Percentiles rank a stretch among this genome's conserved stretches.
These are phyloP conservation scores for Xerocomellus dryophilus DNA, from an alignment of 768 basidiomycete genomes.

Conservation along the genomic window DNA sequence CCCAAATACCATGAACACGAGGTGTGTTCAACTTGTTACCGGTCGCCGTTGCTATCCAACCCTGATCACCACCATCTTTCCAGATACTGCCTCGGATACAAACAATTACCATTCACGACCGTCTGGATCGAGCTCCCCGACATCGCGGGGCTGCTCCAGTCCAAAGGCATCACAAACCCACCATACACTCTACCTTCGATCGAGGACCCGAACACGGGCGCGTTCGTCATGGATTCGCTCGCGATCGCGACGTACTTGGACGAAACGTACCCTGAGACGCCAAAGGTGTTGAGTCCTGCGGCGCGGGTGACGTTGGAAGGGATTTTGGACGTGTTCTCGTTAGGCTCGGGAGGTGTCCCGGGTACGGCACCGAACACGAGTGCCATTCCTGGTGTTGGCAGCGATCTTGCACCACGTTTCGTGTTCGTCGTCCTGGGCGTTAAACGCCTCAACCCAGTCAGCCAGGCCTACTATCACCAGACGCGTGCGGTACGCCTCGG, in stretches of 20 bases:
- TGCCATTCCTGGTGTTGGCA: background rate
- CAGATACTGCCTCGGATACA: constrained; percentile 18
- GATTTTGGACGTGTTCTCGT: constrained; percentile 20
- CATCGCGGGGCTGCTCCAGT: constrained; percentile 34
- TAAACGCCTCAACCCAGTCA: constrained; percentile 31
- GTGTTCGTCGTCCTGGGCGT: constrained; percentile 24
- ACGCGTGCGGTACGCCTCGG: constrained; percentile 37
- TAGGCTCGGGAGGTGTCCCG: background rate
- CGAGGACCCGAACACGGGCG: constrained; percentile 42
- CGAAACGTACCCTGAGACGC: constrained; percentile 43
- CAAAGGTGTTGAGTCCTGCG: constrained; percentile 36
- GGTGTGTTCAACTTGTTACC: background rate
- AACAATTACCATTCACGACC: constrained; percentile 11
- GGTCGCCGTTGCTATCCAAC: too few species aligned
- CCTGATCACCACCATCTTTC: background rate
- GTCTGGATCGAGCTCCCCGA: constrained; percentile 40
- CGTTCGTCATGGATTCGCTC: constrained; percentile 40
- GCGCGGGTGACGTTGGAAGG: constrained; percentile 34
- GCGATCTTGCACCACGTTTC: constrained; percentile 3
- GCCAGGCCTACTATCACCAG: constrained; percentile 38
- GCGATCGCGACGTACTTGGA: constrained; percentile 53
- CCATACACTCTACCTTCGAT: constrained; percentile 49
- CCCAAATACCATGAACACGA: constrained; percentile 29
- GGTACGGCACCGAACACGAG: background rate
- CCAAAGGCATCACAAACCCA: constrained; percentile 24